These are phyloP conservation scores for Penicillium pancosmium DNA, from an alignment of 495 filamentous ascomycete species.

Conservation along the genomic window DNA sequence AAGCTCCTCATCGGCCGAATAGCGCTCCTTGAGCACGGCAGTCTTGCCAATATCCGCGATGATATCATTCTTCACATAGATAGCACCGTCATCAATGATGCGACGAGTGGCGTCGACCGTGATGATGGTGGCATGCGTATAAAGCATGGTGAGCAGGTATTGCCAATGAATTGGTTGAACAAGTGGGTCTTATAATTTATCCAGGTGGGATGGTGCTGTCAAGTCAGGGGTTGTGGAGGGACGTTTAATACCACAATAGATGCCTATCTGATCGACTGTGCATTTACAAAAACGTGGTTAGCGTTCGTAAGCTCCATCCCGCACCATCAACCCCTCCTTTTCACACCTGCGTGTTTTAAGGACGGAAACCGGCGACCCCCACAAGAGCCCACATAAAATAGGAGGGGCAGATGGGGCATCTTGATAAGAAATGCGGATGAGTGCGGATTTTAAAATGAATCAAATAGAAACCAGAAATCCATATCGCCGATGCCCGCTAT, in stretches of 20 bases:
- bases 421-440: conserved; percentile 4
- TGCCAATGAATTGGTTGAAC: not conserved
- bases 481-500: not conserved
- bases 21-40: conserved; percentile 20
- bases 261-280: not conserved
- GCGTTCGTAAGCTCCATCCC: not conserved
- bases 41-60: conserved; percentile 50
- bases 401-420: not conserved
- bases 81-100: conserved; percentile 49
- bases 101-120: conserved; percentile 46
- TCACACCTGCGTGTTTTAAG: not conserved
- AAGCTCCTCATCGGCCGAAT: conserved; percentile 30
- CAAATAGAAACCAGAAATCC: not conserved
- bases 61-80: conserved; percentile 35
- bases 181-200: not conserved
- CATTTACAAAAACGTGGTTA: not conserved
- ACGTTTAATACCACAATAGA: not conserved
- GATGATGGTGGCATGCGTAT: conserved; percentile 47
- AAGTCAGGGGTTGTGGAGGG: not conserved
- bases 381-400: not conserved
- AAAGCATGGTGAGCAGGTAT: conserved; percentile 27
- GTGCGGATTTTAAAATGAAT: conserved; percentile 1
- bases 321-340: not conserved
- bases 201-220: not conserved
- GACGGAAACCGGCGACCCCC: conserved; percentile 6